A percentile compares a stretch with the other conserved stretches of the same genome.
These are phyloP conservation scores for Cairneyella variabilis DNA, from an alignment of 495 filamentous ascomycete genomes.

Conservation along the genomic window DNA sequence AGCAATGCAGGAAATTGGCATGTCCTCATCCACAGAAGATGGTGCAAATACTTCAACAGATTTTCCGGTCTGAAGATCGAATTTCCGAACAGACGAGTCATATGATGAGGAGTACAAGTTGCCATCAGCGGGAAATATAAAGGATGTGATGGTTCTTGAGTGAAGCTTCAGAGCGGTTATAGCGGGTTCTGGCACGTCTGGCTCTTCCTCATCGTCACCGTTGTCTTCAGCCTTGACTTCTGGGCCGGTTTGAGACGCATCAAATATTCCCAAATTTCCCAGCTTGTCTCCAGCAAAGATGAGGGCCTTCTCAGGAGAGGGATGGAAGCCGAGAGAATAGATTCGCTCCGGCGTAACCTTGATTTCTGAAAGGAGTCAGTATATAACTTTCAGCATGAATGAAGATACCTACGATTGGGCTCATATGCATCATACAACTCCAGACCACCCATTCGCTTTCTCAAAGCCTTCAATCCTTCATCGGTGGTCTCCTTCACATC, in stretches of 20 bases:
- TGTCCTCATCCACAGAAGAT: constrained; percentile 59
- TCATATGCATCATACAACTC: constrained; percentile 78
- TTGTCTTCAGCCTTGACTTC: constrained; percentile 49
- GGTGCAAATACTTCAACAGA: constrained; percentile 79
- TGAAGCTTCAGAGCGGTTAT: constrained; percentile 88
- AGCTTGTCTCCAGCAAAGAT: constrained; percentile 97
- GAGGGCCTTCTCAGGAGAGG: constrained; percentile 75
- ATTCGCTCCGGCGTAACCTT: constrained; percentile 91
- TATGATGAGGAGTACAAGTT: constrained; percentile 87
- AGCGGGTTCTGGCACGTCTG: constrained; percentile 63
- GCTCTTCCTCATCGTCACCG: constrained; percentile 58
- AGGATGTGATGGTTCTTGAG: constrained; percentile 79
- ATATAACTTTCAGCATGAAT: not conserved
- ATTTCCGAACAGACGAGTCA: constrained; percentile 84
- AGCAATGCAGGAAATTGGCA: constrained; percentile 78
- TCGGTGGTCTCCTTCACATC: constrained; percentile 81
- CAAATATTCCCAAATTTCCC: constrained; percentile 89
- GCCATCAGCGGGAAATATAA: constrained; percentile 69
- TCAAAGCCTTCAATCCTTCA: constrained; percentile 67
- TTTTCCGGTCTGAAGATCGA: constrained; percentile 76
- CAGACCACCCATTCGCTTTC: constrained; percentile 77
- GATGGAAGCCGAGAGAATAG: constrained; percentile 86
- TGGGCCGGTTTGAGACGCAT: constrained; percentile 69
- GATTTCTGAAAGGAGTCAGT: constrained; percentile 55
- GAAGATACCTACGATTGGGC: constrained; percentile 58